These are phyloP conservation scores for Huntiella omanensis DNA, from an alignment of 2,329 filamentous ascomycete species.

Conservation along the genomic window DNA sequence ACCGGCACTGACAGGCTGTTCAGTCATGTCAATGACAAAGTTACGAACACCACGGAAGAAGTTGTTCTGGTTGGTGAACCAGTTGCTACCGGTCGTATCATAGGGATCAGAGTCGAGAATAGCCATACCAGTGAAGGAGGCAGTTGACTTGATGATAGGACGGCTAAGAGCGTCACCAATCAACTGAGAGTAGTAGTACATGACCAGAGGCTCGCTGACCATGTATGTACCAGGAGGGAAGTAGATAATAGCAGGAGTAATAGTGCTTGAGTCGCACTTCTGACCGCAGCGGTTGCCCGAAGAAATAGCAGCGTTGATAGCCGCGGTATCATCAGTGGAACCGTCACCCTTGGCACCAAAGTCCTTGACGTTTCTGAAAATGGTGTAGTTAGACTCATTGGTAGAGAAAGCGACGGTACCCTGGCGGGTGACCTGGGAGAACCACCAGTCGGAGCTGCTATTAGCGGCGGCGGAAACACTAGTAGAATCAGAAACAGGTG, in stretches of 20 bases:
- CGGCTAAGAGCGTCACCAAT: constrained; percentile 58
- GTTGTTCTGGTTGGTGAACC: constrained; percentile 67
- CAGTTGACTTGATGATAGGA: constrained; percentile 56
- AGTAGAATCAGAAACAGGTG: background rate
- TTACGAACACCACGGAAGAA: constrained; percentile 73
- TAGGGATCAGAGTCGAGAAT: constrained; percentile 85
- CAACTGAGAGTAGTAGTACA: constrained; percentile 87
- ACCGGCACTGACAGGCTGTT: constrained; percentile 38
- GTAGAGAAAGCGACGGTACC: constrained; percentile 42
- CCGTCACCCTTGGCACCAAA: constrained; percentile 53
- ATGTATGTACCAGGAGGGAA: constrained; percentile 78
- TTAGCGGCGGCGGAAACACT: background rate
- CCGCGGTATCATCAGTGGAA: constrained; percentile 62
- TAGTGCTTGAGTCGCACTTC: constrained; percentile 67
- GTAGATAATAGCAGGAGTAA: constrained; percentile 73
- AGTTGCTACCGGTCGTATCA: constrained; percentile 45
- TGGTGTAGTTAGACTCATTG: constrained; percentile 36
- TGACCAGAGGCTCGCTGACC: constrained; percentile 59
- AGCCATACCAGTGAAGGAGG: constrained; percentile 68
- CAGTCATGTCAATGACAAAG: constrained; percentile 59
- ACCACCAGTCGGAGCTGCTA: constrained; percentile 46
- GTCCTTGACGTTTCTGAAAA: constrained; percentile 62
- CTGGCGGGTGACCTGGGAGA: constrained; percentile 48
- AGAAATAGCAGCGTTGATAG: constrained; percentile 70
- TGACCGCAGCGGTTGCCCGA: constrained; percentile 63